phyloP scores from a whole-genome alignment of 208 protist genomes.

The Leishmania arabica region DNA sequence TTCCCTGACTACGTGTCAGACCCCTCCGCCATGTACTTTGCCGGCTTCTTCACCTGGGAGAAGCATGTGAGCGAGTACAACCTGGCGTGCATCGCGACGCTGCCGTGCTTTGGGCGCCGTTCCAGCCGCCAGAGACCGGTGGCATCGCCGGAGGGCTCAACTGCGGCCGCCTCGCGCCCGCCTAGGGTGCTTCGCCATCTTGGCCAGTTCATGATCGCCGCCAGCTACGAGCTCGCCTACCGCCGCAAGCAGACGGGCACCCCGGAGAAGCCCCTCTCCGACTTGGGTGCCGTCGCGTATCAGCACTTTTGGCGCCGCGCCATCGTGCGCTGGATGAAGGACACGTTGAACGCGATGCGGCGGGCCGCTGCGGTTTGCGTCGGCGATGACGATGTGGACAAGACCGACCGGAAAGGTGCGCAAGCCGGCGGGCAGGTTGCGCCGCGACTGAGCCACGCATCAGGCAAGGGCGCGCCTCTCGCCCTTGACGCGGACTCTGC shows the following conservation, averaged over 20 bases:
- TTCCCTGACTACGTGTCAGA: conserved; percentile 76
- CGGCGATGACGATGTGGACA: conserved; percentile 14
- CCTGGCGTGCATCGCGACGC: conserved; percentile 98
- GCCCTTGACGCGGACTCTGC: not conserved
- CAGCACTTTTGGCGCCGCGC: conserved; percentile 88
- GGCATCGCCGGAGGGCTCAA: not conserved
- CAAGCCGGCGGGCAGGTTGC: not conserved
- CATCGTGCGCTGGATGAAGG: conserved; percentile 67
- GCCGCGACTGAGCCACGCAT: not conserved
- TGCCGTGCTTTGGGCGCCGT: conserved; percentile 93
- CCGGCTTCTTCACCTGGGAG: conserved; percentile 99
- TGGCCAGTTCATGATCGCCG: conserved; percentile 98
- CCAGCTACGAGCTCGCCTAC: conserved; percentile 98
- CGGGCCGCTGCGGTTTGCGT: conserved; percentile 17
- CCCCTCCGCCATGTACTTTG: conserved; percentile 81
- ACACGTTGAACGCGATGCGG: conserved; percentile 27
- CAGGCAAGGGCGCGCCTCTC: not conserved
- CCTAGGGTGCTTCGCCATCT: conserved; percentile 55
- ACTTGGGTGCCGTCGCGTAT: conserved; percentile 96
- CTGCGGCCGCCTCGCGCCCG: conserved; percentile 1
- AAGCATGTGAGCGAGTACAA: conserved; percentile 97
- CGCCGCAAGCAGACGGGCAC: conserved; percentile 94
- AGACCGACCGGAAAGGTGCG: not conserved
- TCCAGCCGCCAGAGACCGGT: conserved; percentile 7
- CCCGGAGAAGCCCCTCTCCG: conserved; percentile 98